Conservation (phyloP, 305 asterid species). For the Solanum hybrid region DNA sequence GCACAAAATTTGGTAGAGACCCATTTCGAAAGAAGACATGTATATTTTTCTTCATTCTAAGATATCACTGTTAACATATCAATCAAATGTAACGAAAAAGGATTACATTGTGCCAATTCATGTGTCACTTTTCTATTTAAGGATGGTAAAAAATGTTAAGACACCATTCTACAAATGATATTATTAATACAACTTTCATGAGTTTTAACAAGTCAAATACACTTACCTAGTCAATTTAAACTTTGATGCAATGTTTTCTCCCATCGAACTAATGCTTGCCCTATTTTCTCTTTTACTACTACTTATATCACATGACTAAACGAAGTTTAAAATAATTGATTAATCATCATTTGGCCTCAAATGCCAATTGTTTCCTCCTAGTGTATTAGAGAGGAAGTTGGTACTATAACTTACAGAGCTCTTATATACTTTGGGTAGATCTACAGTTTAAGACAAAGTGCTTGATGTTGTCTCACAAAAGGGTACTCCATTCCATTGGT, state of each 20-base stretch:
- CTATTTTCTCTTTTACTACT: background rate
- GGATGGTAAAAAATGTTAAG: background rate
- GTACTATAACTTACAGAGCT: background rate
- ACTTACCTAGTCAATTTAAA: background rate
- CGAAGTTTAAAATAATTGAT: background rate
- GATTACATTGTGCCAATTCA: background rate
- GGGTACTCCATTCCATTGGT: background rate
- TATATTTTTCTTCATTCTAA: background rate
- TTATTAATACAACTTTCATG: background rate
- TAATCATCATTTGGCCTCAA: background rate
- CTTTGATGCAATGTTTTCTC: background rate
- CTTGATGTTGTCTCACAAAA: background rate
- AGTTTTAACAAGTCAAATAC: background rate
- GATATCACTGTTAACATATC: background rate
- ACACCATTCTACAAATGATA: background rate
- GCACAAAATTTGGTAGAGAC: background rate
- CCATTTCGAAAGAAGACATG: background rate
- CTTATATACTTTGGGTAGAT: no score
- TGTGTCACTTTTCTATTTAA: background rate
- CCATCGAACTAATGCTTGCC: background rate
- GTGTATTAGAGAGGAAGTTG: background rate
- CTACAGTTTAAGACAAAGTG: no score
- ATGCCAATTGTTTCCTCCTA: background rate
- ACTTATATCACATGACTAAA: background rate
- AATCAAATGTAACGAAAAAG: background rate